Percentiles rank a stretch among this genome's conserved stretches.
Conservation (phyloP, 441 rosid species). For the Kokia cookei region DNA sequence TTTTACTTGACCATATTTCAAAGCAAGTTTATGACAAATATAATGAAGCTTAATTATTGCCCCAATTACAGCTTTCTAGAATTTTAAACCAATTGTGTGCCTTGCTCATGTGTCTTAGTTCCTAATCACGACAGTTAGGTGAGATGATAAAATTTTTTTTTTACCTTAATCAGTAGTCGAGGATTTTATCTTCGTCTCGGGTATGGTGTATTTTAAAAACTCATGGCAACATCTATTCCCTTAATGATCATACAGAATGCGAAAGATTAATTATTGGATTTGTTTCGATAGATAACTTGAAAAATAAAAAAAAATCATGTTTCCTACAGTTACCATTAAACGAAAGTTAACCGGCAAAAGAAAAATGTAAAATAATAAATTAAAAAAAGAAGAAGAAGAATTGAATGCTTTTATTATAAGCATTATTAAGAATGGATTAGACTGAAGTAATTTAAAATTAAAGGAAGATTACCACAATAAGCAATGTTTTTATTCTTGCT, state of each 20-base stretch:
- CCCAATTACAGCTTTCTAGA: neutral
- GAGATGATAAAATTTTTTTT: no score
- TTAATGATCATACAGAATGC: no score
- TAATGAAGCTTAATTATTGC: neutral
- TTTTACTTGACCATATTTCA: neutral
- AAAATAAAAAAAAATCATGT: neutral
- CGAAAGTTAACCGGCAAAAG: slow-evolving; percentile 9
- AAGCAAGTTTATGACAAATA: neutral
- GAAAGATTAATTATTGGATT: no score
- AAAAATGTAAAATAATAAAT: neutral
- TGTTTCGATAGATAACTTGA: fast-evolving
- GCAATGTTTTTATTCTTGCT: slow-evolving; percentile 2
- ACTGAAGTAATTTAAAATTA: neutral
- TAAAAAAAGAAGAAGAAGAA: neutral
- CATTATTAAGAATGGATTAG: neutral
- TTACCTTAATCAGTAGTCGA: no score
- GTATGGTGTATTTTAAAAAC: no score
- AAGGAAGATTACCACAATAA: slow-evolving; percentile 4
- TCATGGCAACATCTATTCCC: no score
- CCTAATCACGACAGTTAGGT: neutral
- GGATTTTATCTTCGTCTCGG: fast-evolving
- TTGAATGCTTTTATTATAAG: slow-evolving; percentile 7
- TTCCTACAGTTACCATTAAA: slow-evolving; percentile 21
- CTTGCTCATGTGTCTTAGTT: neutral
- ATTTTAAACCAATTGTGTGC: neutral